Conservation (phyloP, 768 basidiomycete genomes). For the Pleurotus djamor region DNA sequence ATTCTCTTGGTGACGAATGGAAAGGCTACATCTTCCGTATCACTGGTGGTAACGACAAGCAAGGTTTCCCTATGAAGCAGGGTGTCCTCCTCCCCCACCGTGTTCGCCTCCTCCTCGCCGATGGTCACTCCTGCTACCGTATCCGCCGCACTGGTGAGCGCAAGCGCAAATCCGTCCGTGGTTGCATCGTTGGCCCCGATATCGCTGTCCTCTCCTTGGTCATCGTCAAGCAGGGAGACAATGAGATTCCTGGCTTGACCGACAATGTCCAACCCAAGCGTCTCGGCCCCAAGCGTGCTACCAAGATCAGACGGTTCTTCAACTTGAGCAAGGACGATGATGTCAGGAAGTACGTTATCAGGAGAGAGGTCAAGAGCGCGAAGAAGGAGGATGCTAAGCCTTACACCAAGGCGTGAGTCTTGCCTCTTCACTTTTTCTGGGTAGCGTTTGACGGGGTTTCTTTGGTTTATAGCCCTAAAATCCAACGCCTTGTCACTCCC, state of each 20-base stretch:
- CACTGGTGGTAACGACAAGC: constrained; percentile 98
- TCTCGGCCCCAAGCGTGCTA: constrained; percentile 95
- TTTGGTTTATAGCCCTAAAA: constrained; percentile 70
- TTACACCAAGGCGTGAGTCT: constrained; percentile 92
- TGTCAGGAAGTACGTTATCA: constrained; percentile 95
- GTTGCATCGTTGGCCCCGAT: constrained; percentile 96
- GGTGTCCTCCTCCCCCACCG: constrained; percentile 94
- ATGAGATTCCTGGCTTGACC: constrained; percentile 88
- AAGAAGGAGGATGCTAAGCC: constrained; percentile 93
- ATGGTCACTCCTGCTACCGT: constrained; percentile 99
- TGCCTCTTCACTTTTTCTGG: background rate
- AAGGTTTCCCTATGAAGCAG: constrained; percentile 99
- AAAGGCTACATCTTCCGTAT: constrained; percentile 96
- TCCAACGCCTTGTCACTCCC: constrained; percentile 95
- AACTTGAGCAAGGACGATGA: constrained; percentile 98
- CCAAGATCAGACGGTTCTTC: constrained; percentile 97
- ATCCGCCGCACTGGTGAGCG: constrained; percentile 90
- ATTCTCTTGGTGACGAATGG: constrained; percentile 92
- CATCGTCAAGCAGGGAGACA: constrained; percentile 95
- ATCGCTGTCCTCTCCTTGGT: constrained; percentile 93
- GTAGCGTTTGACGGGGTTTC: background rate
- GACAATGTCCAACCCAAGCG: constrained; percentile 92
- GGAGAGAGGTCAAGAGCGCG: constrained; percentile 82
- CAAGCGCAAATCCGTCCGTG: constrained; percentile 98
- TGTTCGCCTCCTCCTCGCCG: constrained; percentile 89